phyloP scores from a whole-genome alignment of 495 filamentous ascomycete species.

The Thermothielavioides terrestris region DNA sequence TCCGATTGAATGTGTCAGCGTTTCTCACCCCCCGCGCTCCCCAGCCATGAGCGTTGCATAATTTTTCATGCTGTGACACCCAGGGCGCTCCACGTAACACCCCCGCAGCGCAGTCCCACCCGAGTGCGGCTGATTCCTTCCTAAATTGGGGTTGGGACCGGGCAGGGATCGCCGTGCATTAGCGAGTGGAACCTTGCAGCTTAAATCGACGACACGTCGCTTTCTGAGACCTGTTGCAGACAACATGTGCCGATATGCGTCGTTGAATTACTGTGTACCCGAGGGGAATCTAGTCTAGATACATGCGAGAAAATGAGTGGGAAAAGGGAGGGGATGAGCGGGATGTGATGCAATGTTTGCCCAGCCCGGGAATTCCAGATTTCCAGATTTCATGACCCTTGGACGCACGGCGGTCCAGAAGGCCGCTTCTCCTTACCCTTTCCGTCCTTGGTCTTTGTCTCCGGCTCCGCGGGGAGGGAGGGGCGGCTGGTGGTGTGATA shows the following conservation, averaged over 20 bases:
- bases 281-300: neutral
- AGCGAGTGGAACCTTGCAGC: slow-evolving; percentile 1
- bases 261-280: neutral
- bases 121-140: too few relatives aligned
- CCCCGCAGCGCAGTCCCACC: too few relatives aligned
- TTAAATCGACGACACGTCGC: slow-evolving; percentile 16
- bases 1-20: too few relatives aligned
- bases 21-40: too few relatives aligned
- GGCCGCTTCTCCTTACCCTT: neutral
- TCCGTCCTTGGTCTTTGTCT: neutral
- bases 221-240: neutral
- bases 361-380: too few relatives aligned
- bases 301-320: neutral
- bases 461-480: neutral
- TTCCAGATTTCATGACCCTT: too few relatives aligned
- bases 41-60: too few relatives aligned
- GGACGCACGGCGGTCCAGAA: too few relatives aligned
- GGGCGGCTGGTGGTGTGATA: neutral
- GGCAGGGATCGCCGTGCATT: neutral
- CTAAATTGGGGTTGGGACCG: neutral
- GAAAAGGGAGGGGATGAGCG: too few relatives aligned
- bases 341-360: too few relatives aligned
- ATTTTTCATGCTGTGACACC: too few relatives aligned
- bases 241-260: neutral
- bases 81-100: too few relatives aligned